These are phyloP conservation scores for Sphaerostilbella broomeana DNA, from an alignment of 2,329 filamentous ascomycete species.

Conservation along the genomic window DNA sequence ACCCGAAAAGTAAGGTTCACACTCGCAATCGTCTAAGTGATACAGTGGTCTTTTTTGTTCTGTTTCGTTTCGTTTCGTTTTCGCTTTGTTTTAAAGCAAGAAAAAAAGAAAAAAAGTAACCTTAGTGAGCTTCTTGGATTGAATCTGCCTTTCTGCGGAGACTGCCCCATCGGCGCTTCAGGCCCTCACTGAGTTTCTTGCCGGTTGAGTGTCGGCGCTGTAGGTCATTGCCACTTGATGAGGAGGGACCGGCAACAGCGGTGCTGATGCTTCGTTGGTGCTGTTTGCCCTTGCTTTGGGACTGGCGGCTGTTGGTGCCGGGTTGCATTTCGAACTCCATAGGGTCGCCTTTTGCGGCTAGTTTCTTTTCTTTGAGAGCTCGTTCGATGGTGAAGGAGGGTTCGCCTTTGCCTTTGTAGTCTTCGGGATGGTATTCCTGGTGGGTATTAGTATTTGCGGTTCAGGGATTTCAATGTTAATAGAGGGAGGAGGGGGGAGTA, in stretches of 20 bases:
- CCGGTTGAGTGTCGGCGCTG: conserved; percentile 37
- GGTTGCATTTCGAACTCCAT: conserved; percentile 10
- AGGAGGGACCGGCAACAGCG: conserved; percentile 14
- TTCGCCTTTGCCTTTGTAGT: conserved; percentile 78
- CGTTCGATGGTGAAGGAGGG: conserved; percentile 66
- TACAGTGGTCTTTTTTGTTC: no score
- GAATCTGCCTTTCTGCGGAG: conserved; percentile 36
- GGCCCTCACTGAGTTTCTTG: conserved; percentile 40
- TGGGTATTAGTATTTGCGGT: neutral
- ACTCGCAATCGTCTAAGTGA: no score
- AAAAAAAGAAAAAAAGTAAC: no score
- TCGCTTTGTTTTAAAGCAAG: no score
- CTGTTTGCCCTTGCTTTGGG: conserved; percentile 15
- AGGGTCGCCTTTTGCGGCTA: conserved; percentile 18
- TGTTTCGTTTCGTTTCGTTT: no score
- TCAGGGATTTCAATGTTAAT: neutral
- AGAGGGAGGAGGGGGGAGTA: conserved; percentile 27
- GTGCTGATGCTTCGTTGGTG: conserved; percentile 42
- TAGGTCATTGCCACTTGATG: conserved; percentile 16
- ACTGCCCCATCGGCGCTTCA: conserved; percentile 49
- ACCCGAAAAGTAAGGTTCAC: neutral
- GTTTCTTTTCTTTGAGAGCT: conserved; percentile 53
- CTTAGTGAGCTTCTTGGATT: no score
- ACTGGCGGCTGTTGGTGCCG: conserved; percentile 3
- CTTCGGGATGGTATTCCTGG: conserved; percentile 64